phyloP scores from a whole-genome alignment of 805 yeast species.

The Barnettozyma pratensis region DNA sequence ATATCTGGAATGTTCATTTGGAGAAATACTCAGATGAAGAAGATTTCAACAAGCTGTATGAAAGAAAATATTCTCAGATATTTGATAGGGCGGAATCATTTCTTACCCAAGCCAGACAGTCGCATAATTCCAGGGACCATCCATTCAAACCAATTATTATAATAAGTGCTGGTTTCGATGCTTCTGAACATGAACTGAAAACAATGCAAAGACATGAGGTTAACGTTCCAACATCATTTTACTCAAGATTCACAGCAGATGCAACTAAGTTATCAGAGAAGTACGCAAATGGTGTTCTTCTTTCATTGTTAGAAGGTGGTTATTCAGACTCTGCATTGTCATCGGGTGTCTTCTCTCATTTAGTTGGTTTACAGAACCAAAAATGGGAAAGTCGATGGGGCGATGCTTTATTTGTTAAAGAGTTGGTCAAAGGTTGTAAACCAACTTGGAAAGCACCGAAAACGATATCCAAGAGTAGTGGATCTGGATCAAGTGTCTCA shows the following conservation, averaged over 20 bases:
- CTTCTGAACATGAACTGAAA: conserved; percentile 75
- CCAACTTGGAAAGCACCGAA: conserved; percentile 58
- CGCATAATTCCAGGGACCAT: conserved; percentile 16
- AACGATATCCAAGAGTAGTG: conserved; percentile 18
- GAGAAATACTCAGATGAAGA: conserved; percentile 58
- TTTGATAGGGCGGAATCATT: conserved; percentile 65
- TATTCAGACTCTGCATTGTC: conserved; percentile 77
- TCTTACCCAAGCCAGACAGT: conserved; percentile 40
- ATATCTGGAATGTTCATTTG: conserved; percentile 81
- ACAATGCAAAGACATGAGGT: conserved; percentile 83
- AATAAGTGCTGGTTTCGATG: conserved; percentile 88
- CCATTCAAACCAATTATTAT: conserved; percentile 55
- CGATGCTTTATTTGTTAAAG: conserved; percentile 53
- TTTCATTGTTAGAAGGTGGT: conserved; percentile 81
- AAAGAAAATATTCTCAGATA: conserved; percentile 52
- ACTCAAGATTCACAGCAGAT: conserved; percentile 66
- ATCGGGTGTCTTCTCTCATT: conserved; percentile 75
- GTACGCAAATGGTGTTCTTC: conserved; percentile 53
- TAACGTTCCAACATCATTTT: conserved; percentile 77
- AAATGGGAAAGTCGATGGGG: conserved; percentile 67
- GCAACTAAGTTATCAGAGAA: conserved; percentile 63
- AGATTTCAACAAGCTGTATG: conserved; percentile 61
- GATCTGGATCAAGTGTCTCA: neutral
- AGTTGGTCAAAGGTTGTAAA: conserved; percentile 63
- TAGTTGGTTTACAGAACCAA: conserved; percentile 60